Evolutionary conservation across 495 filamentous ascomycete species (phyloP).

Genomic region (Neurospora sp.): DNA sequence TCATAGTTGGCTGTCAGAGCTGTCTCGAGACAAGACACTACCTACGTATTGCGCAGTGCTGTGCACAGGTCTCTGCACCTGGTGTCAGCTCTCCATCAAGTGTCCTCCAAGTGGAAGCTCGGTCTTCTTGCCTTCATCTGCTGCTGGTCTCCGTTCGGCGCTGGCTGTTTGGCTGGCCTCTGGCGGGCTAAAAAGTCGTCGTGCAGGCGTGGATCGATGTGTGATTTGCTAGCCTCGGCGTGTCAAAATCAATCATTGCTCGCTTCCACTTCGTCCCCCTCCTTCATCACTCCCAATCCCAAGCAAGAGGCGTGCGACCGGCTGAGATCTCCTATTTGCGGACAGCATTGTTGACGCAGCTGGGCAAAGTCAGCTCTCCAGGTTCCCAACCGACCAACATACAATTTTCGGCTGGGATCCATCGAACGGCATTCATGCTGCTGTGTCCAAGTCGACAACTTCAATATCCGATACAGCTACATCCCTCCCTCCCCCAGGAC

Average conservation of each 20-base stretch:
- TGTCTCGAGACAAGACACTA: neutral
- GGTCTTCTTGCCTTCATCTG: neutral
- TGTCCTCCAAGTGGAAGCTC: neutral
- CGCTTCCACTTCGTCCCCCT: conserved; percentile 9
- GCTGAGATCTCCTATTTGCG: neutral
- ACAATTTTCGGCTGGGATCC: neutral
- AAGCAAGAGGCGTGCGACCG: neutral
- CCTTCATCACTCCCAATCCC: conserved; percentile 9
- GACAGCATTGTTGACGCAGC: neutral
- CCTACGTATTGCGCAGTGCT: neutral
- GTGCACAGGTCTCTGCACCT: neutral
- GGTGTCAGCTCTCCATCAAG: neutral
- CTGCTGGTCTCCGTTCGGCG: neutral
- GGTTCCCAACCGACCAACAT: neutral
- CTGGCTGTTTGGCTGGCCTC: neutral
- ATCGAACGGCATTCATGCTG: neutral
- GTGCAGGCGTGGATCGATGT: conserved; percentile 2
- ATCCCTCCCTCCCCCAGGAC: neutral
- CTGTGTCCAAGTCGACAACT: neutral
- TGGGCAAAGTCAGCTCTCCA: neutral
- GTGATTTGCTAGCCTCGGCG: conserved; percentile 24
- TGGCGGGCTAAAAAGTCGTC: neutral
- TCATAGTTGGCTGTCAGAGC: neutral
- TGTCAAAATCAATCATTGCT: conserved; percentile 15
- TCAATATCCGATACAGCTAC: neutral